Conservation (phyloP, 306 rosid species). For the Cucumis melo region DNA sequence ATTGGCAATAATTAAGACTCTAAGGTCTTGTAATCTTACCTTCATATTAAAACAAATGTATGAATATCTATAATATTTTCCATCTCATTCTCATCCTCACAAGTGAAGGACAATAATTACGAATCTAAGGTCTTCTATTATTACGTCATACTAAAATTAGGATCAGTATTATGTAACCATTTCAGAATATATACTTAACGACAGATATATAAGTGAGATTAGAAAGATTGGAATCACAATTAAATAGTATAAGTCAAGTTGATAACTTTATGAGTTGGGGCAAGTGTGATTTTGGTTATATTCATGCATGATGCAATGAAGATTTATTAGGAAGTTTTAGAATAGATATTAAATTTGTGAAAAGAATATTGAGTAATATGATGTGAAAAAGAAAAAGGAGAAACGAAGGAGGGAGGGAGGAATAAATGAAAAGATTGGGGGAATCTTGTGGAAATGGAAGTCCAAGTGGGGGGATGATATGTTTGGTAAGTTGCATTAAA, state of each 20-base stretch:
- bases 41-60: no score
- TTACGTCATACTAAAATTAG: neutral
- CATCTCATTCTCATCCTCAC: neutral
- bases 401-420: neutral
- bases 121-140: neutral
- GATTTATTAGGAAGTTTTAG: neutral
- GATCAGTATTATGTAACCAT: neutral
- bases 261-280: neutral
- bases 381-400: neutral
- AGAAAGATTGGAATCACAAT: neutral
- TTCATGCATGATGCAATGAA: neutral
- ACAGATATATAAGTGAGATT: no score
- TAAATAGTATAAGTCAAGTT: neutral
- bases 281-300: neutral
- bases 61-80: no score
- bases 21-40: no score
- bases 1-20: no score
- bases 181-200: neutral
- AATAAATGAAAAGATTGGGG: slow-evolving; percentile 12
- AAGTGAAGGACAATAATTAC: neutral
- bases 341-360: neutral
- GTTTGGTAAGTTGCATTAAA: slow-evolving; percentile 15
- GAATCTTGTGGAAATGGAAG: slow-evolving; percentile 20
- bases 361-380: neutral
- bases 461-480: slow-evolving; percentile 8